phyloP scores from a whole-genome alignment of 345 rosid species.

The Acer negundo region DNA sequence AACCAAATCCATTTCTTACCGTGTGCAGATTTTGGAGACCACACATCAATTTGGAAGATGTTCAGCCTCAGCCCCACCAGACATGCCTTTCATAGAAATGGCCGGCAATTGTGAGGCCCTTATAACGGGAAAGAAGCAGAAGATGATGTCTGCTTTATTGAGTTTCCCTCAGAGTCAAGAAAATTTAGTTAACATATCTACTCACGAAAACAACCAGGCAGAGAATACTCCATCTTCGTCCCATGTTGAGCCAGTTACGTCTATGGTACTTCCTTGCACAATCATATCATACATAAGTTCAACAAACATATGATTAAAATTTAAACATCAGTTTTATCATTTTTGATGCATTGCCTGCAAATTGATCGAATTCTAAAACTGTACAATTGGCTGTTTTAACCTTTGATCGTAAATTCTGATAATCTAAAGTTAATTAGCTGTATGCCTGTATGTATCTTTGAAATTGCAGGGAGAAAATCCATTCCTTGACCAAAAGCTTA shows the following conservation, averaged over 20 bases:
- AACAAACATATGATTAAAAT: neutral
- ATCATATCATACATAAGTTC: neutral
- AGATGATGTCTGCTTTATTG: conserved; percentile 68
- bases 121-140: conserved; percentile 61
- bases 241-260: conserved; percentile 16
- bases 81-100: conserved; percentile 67
- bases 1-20: conserved; percentile 1
- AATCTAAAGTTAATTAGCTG: no score
- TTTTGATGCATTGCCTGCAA: conserved; percentile 5
- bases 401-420: no score
- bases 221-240: conserved; percentile 27
- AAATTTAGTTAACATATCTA: conserved; percentile 24
- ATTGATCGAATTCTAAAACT: conserved; percentile 1
- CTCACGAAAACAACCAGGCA: conserved; percentile 14
- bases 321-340: neutral
- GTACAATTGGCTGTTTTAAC: neutral
- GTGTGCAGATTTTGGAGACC: conserved; percentile 54
- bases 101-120: conserved; percentile 79
- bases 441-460: neutral
- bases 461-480: conserved; percentile 50
- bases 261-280: conserved; percentile 14
- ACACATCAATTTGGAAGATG: conserved; percentile 56
- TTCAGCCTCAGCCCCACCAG: conserved; percentile 53
- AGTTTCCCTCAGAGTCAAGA: conserved; percentile 37
- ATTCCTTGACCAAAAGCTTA: conserved; percentile 35